Conservation (phyloP, 1,139 yeast species). For the Scheffersomyces illinoinensis region DNA sequence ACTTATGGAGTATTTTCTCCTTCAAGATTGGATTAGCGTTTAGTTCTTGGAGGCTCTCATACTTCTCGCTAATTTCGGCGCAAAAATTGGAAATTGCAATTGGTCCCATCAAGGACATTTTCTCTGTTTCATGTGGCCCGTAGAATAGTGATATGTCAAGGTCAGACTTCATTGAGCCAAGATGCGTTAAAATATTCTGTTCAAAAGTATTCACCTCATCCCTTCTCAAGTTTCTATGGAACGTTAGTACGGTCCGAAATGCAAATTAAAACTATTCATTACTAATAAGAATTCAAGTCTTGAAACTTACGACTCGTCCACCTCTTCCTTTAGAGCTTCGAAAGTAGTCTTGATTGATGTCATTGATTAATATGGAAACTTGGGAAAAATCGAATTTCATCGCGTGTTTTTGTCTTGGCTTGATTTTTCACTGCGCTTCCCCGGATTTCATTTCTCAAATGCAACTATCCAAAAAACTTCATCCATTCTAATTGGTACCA, state of each 20-base stretch:
- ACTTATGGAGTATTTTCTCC: constrained; percentile 19
- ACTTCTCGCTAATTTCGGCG: background rate
- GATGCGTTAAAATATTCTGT: background rate
- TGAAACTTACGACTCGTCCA: background rate
- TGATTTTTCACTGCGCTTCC: background rate
- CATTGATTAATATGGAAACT: background rate
- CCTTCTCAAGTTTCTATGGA: background rate
- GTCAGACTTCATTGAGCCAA: background rate
- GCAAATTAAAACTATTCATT: background rate
- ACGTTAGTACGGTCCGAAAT: background rate
- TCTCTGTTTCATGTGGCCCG: background rate
- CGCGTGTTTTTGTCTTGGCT: background rate
- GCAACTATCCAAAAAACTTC: too few species aligned
- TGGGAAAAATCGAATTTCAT: background rate
- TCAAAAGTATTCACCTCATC: background rate
- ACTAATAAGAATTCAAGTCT: background rate
- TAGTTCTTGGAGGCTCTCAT: background rate
- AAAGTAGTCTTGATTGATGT: background rate
- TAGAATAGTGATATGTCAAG: background rate
- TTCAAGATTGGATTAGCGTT: constrained; percentile 12
- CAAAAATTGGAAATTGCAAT: background rate
- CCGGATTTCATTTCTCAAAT: background rate
- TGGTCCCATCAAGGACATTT: background rate
- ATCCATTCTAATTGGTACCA: too few species aligned
- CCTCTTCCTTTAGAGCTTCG: background rate